A percentile compares a stretch with the other conserved stretches of the same genome.
Evolutionary conservation across 495 filamentous ascomycete genomes (phyloP).

Genomic region (Hypoxylon fuscum): DNA sequence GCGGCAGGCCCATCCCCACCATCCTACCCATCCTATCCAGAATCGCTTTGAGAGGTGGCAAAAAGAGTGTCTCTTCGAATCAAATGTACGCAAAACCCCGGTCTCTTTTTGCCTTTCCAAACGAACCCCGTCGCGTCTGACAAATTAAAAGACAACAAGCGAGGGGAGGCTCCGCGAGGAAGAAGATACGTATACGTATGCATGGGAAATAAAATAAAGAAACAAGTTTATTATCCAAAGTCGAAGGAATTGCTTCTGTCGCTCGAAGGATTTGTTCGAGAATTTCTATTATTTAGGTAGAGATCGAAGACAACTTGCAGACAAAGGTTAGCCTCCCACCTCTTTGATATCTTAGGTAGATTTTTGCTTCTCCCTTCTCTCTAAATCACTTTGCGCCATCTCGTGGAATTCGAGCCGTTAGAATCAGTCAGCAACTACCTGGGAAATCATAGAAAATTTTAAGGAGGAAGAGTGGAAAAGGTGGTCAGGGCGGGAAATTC

Average conservation of each 20-base stretch:
- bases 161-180: conserved; percentile 29
- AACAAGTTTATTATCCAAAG: conserved; percentile 1
- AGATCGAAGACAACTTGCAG: conserved; percentile 6
- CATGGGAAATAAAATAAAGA: conserved; percentile 7
- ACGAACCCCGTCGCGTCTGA: conserved; percentile 36
- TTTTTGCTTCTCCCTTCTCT: no score
- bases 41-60: conserved; percentile 28
- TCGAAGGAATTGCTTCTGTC: not conserved
- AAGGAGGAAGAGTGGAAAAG: conserved; percentile 27
- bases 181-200: conserved; percentile 2
- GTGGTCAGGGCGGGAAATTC: conserved; percentile 37
- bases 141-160: conserved; percentile 40
- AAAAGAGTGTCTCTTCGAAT: conserved; percentile 40
- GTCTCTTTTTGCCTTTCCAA: conserved; percentile 20
- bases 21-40: conserved; percentile 29
- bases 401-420: conserved; percentile 19
- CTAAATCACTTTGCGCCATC: conserved; percentile 29
- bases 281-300: not conserved
- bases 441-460: conserved; percentile 24
- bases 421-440: no score
- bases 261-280: not conserved
- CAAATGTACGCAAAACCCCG: conserved; percentile 25
- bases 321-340: conserved; percentile 1
- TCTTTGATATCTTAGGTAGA: no score
- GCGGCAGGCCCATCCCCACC: conserved; percentile 34